phyloP scores from a whole-genome alignment of 2,329 filamentous ascomycete species.

The Xylaria sp. region DNA sequence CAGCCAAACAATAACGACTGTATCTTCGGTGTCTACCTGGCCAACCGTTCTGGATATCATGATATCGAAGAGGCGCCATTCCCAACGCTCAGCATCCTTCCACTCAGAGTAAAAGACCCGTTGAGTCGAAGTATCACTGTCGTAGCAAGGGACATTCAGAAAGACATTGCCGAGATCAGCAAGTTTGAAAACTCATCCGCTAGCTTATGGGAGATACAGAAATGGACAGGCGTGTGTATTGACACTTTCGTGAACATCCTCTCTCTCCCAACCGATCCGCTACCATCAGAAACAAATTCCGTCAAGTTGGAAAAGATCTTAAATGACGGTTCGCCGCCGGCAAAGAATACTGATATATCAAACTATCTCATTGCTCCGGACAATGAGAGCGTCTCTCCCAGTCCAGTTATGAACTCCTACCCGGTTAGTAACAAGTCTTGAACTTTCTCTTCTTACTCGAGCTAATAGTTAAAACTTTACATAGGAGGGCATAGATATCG shows the following conservation, averaged over 20 bases:
- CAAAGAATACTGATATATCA: constrained; percentile 11
- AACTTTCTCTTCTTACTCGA: neutral
- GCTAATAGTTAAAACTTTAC: constrained; percentile 20
- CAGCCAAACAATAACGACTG: constrained; percentile 52
- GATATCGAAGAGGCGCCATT: constrained; percentile 61
- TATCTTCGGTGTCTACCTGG: constrained; percentile 83
- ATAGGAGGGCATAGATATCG: constrained; percentile 48
- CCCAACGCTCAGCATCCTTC: constrained; percentile 83
- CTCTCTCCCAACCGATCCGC: constrained; percentile 46
- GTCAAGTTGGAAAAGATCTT: constrained; percentile 31
- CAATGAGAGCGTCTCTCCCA: constrained; percentile 29
- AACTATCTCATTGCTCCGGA: constrained; percentile 30
- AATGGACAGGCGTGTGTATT: constrained; percentile 78
- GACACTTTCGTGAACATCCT: constrained; percentile 87
- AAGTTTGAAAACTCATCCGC: constrained; percentile 64
- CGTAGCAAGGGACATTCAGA: constrained; percentile 71
- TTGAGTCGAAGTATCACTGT: constrained; percentile 52
- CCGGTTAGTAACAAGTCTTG: constrained; percentile 31
- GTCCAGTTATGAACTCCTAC: constrained; percentile 30
- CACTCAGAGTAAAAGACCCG: constrained; percentile 66
- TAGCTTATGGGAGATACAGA: constrained; percentile 74
- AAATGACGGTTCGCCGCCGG: neutral
- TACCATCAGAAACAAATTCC: constrained; percentile 3
- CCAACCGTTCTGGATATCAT: constrained; percentile 72
- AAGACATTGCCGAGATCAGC: constrained; percentile 72